Evolutionary conservation across 2,329 filamentous ascomycete genomes (phyloP).

Genomic region (Cladosporium sp.): DNA sequence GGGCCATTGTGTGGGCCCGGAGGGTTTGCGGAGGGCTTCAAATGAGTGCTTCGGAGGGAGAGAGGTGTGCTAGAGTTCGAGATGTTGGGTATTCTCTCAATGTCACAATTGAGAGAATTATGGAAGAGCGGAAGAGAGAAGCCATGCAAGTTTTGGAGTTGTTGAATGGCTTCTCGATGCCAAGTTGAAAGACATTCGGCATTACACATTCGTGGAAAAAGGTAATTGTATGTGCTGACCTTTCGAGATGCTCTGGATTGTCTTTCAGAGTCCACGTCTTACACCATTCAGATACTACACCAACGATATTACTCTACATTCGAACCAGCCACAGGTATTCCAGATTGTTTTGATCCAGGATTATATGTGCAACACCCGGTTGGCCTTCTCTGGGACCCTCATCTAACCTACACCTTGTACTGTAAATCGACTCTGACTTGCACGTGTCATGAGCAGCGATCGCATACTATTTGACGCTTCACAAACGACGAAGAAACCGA

Average conservation of each 20-base stretch:
- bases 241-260: background rate
- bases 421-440: background rate
- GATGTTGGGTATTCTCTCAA: background rate
- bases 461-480: too few relatives aligned
- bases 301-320: background rate
- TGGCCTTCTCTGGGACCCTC: background rate
- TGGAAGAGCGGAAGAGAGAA: background rate
- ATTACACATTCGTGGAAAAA: background rate
- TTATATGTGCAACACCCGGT: too few relatives aligned
- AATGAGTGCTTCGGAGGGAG: background rate
- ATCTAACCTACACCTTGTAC: too few relatives aligned
- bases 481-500: too few relatives aligned
- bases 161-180: background rate
- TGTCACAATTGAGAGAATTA: background rate
- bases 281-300: background rate
- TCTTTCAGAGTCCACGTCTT: background rate
- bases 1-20: background rate
- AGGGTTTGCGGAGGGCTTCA: background rate
- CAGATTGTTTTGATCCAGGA: too few relatives aligned
- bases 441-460: background rate
- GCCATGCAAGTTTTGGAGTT: background rate
- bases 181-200: background rate
- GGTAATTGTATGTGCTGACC: background rate
- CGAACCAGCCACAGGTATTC: too few relatives aligned
- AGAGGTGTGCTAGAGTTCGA: background rate